Evolutionary conservation across 139 green algal species (phyloP).

Genomic region (Picochlorum costavermella): DNA sequence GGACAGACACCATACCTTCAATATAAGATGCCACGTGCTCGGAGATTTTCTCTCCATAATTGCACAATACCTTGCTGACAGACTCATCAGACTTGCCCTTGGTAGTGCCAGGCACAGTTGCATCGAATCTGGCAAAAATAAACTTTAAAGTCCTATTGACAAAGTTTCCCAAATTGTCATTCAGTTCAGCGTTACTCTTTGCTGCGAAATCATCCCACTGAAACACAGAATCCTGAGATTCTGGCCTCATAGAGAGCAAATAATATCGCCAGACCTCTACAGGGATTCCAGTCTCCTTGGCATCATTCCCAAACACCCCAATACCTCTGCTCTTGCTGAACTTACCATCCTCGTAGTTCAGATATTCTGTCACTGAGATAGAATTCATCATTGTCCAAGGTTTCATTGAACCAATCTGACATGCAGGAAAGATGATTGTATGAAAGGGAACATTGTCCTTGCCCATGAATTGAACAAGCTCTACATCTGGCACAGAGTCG

Average conservation of each 20-base stretch:
- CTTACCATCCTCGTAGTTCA: conserved; percentile 97
- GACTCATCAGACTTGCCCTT: not conserved
- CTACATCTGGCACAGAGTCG: conserved; percentile 63
- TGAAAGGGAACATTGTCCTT: conserved; percentile 99
- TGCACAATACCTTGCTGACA: conserved; percentile 28
- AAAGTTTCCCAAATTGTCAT: conserved; percentile 91
- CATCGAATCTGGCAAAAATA: conserved; percentile 54
- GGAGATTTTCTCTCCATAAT: conserved; percentile 43
- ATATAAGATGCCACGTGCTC: conserved; percentile 67
- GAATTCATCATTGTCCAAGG: conserved; percentile 91
- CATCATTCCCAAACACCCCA: conserved; percentile 94
- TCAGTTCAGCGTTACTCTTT: conserved; percentile 88
- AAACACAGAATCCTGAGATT: conserved; percentile 71
- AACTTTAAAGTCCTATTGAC: conserved; percentile 76
- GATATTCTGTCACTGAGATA: conserved; percentile 96
- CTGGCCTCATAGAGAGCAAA: conserved; percentile 78
- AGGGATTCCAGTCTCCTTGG: conserved; percentile 73
- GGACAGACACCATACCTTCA: conserved; percentile 4
- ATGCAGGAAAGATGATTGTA: conserved; percentile 95
- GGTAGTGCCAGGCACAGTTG: conserved; percentile 35
- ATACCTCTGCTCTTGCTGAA: conserved; percentile 91
- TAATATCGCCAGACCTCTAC: conserved; percentile 92
- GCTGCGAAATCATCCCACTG: conserved; percentile 84
- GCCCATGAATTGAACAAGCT: conserved; percentile 99
- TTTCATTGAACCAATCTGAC: conserved; percentile 63